These are phyloP conservation scores for Populus hybrid DNA, from an alignment of 441 rosid genomes.

Conservation along the genomic window DNA sequence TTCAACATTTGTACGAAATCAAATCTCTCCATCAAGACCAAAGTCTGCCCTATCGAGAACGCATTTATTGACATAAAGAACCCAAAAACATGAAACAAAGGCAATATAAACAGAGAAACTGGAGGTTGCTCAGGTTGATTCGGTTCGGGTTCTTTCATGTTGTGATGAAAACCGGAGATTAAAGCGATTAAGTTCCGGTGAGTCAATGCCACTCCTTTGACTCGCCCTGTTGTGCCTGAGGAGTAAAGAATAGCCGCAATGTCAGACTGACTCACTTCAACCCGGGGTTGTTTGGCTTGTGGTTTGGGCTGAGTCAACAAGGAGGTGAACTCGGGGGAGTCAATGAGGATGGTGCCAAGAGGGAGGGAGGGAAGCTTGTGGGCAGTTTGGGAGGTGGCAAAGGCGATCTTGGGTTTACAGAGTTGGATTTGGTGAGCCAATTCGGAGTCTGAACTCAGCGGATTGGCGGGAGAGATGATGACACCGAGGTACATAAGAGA, in stretches of 20 bases:
- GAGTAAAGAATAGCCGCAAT: constrained; percentile 71
- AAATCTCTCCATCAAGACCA: constrained; percentile 65
- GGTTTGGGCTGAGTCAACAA: constrained; percentile 26
- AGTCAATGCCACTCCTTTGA: constrained; percentile 63
- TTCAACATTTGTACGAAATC: constrained; percentile 61
- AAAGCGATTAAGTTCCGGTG: constrained; percentile 71
- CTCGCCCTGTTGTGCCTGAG: constrained; percentile 79
- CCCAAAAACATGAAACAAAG: constrained; percentile 80
- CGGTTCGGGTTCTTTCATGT: neutral
- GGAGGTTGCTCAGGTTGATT: constrained; percentile 32
- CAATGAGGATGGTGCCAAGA: constrained; percentile 53
- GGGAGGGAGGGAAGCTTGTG: constrained; percentile 42
- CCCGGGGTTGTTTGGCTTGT: constrained; percentile 3
- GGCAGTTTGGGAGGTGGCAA: constrained; percentile 60
- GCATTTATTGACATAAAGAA: constrained; percentile 52
- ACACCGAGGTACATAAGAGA: constrained; percentile 72
- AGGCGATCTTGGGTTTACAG: constrained; percentile 61
- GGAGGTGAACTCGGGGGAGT: constrained; percentile 71
- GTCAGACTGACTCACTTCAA: constrained; percentile 51
- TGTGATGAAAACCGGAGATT: constrained; percentile 36
- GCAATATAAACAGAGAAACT: constrained; percentile 53
- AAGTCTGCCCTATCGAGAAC: constrained; percentile 51
- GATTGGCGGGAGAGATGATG: constrained; percentile 1
- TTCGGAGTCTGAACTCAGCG: no score
- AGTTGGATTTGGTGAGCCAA: constrained; percentile 29